Evolutionary conservation across 441 rosid species (phyloP).

Genomic region (Biscutella laevigata): DNA sequence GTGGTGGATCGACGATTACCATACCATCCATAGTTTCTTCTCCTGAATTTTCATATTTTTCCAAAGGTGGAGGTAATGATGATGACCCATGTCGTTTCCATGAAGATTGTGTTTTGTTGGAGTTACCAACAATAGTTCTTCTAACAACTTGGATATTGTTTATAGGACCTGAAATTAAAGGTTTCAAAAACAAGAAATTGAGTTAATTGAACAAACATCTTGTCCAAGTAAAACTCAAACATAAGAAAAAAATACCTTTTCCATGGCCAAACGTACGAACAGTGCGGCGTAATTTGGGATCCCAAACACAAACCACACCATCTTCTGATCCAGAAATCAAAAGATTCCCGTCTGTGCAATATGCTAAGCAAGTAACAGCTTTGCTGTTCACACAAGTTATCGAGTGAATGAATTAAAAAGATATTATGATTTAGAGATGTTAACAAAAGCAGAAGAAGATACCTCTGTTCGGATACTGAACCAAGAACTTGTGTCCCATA

Average conservation of each 20-base stretch:
- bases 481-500: slow-evolving; percentile 54
- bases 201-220: background rate
- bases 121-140: slow-evolving; percentile 24
- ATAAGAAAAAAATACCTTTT: slow-evolving; percentile 40
- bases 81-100: slow-evolving; percentile 44
- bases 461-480: slow-evolving; percentile 66
- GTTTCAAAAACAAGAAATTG: background rate
- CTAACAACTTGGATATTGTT: slow-evolving; percentile 54
- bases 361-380: slow-evolving; percentile 66
- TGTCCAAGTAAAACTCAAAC: background rate
- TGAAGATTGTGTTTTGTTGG: slow-evolving; percentile 31
- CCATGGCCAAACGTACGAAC: slow-evolving; percentile 52
- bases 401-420: too few species aligned
- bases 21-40: slow-evolving; percentile 33
- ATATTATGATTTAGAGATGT: background rate
- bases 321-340: slow-evolving; percentile 80
- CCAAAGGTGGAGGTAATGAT: slow-evolving; percentile 48
- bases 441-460: background rate
- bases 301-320: slow-evolving; percentile 64
- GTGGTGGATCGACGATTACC: too few species aligned
- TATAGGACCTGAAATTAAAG: slow-evolving; percentile 40
- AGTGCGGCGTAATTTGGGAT: slow-evolving; percentile 35
- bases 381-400: too few species aligned
- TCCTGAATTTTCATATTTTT: slow-evolving; percentile 35
- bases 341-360: slow-evolving; percentile 42